Evolutionary conservation across 495 filamentous ascomycete species (phyloP).

Genomic region (Trichoderma erinaceum): DNA sequence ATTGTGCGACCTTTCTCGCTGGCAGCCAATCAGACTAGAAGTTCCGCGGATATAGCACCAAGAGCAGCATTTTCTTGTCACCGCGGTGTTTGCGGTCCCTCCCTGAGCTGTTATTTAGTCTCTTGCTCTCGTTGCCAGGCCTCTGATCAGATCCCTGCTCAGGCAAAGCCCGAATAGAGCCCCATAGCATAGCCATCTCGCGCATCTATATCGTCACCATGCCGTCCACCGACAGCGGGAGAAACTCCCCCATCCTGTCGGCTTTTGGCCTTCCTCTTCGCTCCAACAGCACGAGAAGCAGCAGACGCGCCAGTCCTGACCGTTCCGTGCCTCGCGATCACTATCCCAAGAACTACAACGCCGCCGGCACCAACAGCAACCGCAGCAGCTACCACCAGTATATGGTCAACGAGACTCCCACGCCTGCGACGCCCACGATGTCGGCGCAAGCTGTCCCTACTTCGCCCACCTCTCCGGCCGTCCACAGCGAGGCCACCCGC

Average conservation of each 20-base stretch:
- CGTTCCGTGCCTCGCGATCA: slow-evolving; percentile 3
- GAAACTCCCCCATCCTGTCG: background rate
- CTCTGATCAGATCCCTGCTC: too few relatives aligned
- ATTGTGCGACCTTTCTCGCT: background rate
- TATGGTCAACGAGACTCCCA: background rate
- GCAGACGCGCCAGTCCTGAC: background rate
- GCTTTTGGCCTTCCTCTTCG: slow-evolving; percentile 4
- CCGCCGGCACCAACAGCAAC: background rate
- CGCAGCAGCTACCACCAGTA: slow-evolving; percentile 1
- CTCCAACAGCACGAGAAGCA: slow-evolving; percentile 1
- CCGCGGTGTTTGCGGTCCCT: too few relatives aligned
- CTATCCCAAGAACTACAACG: background rate
- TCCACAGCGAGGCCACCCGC: slow-evolving; percentile 15
- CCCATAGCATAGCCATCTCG: too few relatives aligned
- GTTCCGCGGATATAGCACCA: too few relatives aligned
- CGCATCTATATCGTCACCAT: slow-evolving; percentile 4
- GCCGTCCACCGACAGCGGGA: slow-evolving; percentile 3
- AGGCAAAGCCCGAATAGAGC: too few relatives aligned
- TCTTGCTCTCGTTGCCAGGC: too few relatives aligned
- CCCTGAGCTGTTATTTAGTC: too few relatives aligned
- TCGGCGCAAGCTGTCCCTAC: background rate
- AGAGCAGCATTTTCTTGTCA: too few relatives aligned
- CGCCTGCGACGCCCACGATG: background rate
- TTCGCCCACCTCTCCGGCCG: background rate
- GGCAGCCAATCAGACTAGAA: too few relatives aligned